Evolutionary conservation across 768 basidiomycete genomes (phyloP).

Genomic region (Auriscalpium orientale): DNA sequence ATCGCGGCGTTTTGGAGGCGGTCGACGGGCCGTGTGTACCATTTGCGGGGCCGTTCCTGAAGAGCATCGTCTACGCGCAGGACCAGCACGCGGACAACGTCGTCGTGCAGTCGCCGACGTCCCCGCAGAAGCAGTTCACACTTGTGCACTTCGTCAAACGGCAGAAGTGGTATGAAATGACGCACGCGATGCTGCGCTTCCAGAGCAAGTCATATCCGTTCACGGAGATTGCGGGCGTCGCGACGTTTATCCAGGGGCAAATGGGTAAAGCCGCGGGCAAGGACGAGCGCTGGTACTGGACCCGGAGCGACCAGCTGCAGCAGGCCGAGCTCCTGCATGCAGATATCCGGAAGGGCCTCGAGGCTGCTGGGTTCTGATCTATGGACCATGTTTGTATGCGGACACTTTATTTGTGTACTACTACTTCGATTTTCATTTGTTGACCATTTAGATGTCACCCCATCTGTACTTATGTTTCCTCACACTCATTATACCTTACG

Average conservation of each 20-base stretch:
- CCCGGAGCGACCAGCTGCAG: slow-evolving; percentile 52
- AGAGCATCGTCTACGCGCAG: slow-evolving; percentile 48
- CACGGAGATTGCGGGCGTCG: slow-evolving; percentile 36
- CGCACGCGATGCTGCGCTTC: slow-evolving; percentile 48
- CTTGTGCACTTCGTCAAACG: slow-evolving; percentile 47
- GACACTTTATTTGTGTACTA: too few species aligned
- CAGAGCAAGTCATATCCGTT: slow-evolving; percentile 46
- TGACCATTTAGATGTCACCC: neutral
- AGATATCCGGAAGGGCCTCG: slow-evolving; percentile 60
- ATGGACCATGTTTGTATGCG: neutral
- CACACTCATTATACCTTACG: neutral
- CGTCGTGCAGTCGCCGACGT: slow-evolving; percentile 10
- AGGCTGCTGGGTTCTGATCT: slow-evolving; percentile 57
- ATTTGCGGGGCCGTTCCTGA: slow-evolving; percentile 55
- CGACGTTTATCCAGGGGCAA: slow-evolving; percentile 40
- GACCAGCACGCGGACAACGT: slow-evolving; percentile 40
- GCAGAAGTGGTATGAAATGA: slow-evolving; percentile 48
- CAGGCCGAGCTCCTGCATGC: slow-evolving; percentile 51
- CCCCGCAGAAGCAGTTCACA: slow-evolving; percentile 13
- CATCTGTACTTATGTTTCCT: neutral
- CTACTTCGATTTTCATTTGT: neutral
- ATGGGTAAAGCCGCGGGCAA: slow-evolving; percentile 33
- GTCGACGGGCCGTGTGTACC: slow-evolving; percentile 54
- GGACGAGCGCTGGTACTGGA: slow-evolving; percentile 49
- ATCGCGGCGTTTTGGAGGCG: slow-evolving; percentile 39